Conservation (phyloP, 805 yeast genomes). For the Candida ipomoeae region DNA sequence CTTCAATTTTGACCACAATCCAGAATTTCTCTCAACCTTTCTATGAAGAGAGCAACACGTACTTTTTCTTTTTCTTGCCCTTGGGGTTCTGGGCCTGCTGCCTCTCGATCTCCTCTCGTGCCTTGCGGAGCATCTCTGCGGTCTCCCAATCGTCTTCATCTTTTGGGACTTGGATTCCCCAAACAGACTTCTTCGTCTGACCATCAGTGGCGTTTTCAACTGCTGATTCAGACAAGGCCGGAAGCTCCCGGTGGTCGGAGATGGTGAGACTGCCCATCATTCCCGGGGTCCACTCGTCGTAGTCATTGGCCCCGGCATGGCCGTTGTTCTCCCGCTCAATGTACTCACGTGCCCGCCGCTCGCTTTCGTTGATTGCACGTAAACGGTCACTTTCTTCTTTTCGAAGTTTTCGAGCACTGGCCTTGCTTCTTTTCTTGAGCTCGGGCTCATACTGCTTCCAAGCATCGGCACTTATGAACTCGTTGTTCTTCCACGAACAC, state of each 20-base stretch:
- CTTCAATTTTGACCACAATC: neutral
- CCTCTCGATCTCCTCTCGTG: constrained; percentile 43
- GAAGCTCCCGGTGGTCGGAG: constrained; percentile 36
- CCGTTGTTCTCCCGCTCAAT: constrained; percentile 55
- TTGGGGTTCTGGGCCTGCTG: constrained; percentile 18
- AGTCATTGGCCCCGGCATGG: constrained; percentile 20
- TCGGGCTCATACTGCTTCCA: constrained; percentile 51
- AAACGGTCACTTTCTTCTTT: constrained; percentile 59
- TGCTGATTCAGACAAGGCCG: constrained; percentile 22
- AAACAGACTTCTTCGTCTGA: constrained; percentile 44
- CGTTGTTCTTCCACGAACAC: constrained; percentile 64
- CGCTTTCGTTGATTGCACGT: constrained; percentile 55
- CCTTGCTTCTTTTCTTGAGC: constrained; percentile 52
- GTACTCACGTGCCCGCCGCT: constrained; percentile 54
- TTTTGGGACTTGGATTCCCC: constrained; percentile 66
- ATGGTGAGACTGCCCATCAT: constrained; percentile 33
- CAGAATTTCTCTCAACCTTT: neutral
- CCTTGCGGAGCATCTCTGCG: constrained; percentile 49
- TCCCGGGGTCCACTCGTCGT: constrained; percentile 18
- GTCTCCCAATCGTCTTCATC: constrained; percentile 46
- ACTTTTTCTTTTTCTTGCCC: constrained; percentile 44
- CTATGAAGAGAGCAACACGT: constrained; percentile 29
- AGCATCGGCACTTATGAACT: constrained; percentile 27
- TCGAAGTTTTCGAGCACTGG: constrained; percentile 44
- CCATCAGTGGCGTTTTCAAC: neutral